Evolutionary conservation across 257 asterid genomes (phyloP), one percentile per base, ranked within the genome.

Genomic region (Nicotiana noctiflora): DNA sequence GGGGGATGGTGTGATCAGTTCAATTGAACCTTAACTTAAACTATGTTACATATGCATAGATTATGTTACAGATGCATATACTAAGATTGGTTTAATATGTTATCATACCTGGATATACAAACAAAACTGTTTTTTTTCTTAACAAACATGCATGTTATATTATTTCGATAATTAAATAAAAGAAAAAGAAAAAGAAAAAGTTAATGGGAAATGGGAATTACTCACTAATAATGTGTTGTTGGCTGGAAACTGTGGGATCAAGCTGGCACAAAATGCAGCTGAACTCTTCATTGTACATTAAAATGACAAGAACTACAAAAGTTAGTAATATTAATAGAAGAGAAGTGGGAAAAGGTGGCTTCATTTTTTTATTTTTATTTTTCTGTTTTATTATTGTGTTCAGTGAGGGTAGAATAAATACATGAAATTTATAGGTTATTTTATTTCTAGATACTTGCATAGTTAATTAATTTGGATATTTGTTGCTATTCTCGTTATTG

Each of bases 261-360:
- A 75, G 25, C 52, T 78, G 83, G 81, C 82, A 37, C 57, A 85
- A 67, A 17, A 87, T 79, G 82, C 85, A 79, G 59, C 87, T 85
- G 75, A 79, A 40, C 31, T 87, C 84, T 81, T 83, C 84, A 76
- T 79, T 72, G 75, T 86, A 83, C 49, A 88, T 84, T 76, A 86
- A 23, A 78, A 81, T 77, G 40, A 84, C 76, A 62, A 88, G 79
- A 63, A 82, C 40, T 17, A 84, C 76, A 84, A 88, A 84, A 51
- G 80, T 81, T 25, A 88, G 5, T 15, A 88, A 81, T 11, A 81
- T 76, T 65, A 86, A 53, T 21, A 82, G 84, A 46, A 76, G 67
- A 31, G 91, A 85, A 51, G 89, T 74, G 56, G 77, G 18, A 62
- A 77, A 34, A 62, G 81, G 80, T 44, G 87, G 64, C 84, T 89